A percentile compares a stretch with the other conserved stretches of the same genome.
These are phyloP conservation scores for Vicia villosa DNA, from an alignment of 306 rosid genomes.

Conservation along the genomic window DNA sequence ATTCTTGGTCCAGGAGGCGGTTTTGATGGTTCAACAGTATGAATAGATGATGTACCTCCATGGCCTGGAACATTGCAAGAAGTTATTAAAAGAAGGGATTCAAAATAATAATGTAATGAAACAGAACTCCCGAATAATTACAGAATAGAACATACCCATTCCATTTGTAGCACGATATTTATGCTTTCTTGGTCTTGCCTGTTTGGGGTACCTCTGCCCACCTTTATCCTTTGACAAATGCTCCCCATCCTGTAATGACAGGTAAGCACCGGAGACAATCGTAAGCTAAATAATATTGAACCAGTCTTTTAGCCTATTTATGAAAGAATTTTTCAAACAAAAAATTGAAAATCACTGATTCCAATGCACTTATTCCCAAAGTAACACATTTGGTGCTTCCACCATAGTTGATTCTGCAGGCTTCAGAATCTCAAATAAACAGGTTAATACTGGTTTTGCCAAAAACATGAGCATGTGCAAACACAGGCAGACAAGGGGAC, in stretches of 20 bases:
- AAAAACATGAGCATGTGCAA: neutral
- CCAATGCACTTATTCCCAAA: neutral
- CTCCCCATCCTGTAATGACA: constrained; percentile 60
- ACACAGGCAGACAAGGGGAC: neutral
- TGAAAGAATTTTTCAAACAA: neutral
- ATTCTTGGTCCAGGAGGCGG: constrained; percentile 98
- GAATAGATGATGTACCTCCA: constrained; percentile 61
- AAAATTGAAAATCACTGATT: neutral
- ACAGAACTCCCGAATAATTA: neutral
- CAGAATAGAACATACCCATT: constrained; percentile 52
- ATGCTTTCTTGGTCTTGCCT: constrained; percentile 66
- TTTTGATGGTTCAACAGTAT: constrained; percentile 62
- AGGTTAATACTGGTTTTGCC: neutral
- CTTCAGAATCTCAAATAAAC: neutral
- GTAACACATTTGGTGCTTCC: neutral
- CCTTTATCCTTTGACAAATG: constrained; percentile 61
- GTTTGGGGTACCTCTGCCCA: constrained; percentile 69
- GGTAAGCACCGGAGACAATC: constrained; percentile 25
- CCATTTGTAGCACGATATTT: constrained; percentile 73
- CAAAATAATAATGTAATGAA: neutral
- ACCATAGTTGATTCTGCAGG: neutral
- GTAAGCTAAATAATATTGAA: constrained; percentile 13
- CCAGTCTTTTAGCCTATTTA: constrained; percentile 14
- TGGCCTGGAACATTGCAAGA: constrained; percentile 60
- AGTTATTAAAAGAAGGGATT: constrained; percentile 18